Conservation (phyloP, 768 basidiomycete species). For the Kwoniella mangroviensis region DNA sequence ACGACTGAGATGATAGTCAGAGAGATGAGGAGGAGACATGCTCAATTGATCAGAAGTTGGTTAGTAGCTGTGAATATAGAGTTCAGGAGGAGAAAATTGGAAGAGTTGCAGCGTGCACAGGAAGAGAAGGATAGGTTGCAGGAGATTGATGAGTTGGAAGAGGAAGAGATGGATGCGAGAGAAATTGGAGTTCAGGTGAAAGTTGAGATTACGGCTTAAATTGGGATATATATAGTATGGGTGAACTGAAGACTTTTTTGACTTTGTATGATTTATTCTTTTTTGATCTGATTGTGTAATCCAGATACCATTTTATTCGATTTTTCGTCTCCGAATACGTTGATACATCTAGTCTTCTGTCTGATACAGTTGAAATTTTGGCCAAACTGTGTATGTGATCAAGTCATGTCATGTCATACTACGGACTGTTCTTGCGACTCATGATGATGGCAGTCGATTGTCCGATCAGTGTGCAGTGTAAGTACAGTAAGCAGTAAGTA, state of each 20-base stretch:
- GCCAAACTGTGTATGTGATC: too few species aligned
- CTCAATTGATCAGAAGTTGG: conserved; percentile 45
- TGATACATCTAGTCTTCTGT: too few species aligned
- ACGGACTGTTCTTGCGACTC: too few species aligned
- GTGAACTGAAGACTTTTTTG: not conserved
- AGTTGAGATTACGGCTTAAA: conserved; percentile 29
- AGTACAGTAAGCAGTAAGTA: too few species aligned
- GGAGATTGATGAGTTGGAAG: conserved; percentile 17
- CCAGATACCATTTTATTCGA: too few species aligned
- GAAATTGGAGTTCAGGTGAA: conserved; percentile 47
- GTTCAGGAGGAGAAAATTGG: conserved; percentile 34
- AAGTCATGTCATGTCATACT: too few species aligned
- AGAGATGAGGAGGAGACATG: conserved; percentile 41
- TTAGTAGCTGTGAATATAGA: conserved; percentile 51
- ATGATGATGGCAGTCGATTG: too few species aligned
- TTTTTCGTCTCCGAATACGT: too few species aligned
- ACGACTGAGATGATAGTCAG: conserved; percentile 5
- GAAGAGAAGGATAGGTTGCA: conserved; percentile 16
- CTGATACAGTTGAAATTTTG: too few species aligned
- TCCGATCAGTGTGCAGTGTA: too few species aligned
- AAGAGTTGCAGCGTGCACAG: conserved; percentile 21
- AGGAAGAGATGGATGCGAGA: conserved; percentile 27
- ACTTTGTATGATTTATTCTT: not conserved
- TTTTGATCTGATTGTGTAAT: too few species aligned
- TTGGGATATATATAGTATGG: not conserved